Evolutionary conservation across 2,329 filamentous ascomycete species (phyloP).

Genomic region (Cladosporium sp.): DNA sequence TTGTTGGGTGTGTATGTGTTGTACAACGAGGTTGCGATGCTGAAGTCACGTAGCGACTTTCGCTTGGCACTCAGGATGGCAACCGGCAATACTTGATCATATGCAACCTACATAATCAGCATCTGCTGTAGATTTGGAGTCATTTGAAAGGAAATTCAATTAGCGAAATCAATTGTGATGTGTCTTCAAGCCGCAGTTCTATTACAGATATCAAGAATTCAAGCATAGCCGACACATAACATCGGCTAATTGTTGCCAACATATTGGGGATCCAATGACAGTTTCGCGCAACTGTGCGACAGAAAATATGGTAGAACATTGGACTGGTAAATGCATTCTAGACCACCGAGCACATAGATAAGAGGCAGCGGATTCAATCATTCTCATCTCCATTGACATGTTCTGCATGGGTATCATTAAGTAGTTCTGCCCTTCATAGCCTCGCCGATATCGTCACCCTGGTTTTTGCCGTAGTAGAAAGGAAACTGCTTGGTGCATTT

Average conservation of each 20-base stretch:
- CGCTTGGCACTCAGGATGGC: background rate
- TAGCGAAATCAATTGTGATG: background rate
- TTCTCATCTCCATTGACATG: slow-evolving; percentile 7
- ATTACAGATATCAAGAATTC: background rate
- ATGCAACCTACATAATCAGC: background rate
- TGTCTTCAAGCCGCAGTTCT: background rate
- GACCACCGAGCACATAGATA: background rate
- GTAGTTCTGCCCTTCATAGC: background rate
- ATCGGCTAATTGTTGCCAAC: background rate
- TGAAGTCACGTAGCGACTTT: background rate
- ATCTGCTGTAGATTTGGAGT: background rate
- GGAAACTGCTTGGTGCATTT: background rate
- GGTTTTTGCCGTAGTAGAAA: background rate
- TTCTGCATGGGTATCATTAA: slow-evolving; percentile 21
- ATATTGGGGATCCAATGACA: background rate
- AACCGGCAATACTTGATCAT: background rate
- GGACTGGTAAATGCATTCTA: background rate
- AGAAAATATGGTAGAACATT: background rate
- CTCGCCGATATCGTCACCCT: background rate
- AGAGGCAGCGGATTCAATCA: background rate
- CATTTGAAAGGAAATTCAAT: background rate
- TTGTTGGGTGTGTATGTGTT: background rate
- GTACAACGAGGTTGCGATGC: background rate
- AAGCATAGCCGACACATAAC: too few relatives aligned
- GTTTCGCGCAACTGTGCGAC: background rate